Evolutionary conservation across 2,329 filamentous ascomycete species (phyloP).

Genomic region (Pseudopithomyces chartarum): DNA sequence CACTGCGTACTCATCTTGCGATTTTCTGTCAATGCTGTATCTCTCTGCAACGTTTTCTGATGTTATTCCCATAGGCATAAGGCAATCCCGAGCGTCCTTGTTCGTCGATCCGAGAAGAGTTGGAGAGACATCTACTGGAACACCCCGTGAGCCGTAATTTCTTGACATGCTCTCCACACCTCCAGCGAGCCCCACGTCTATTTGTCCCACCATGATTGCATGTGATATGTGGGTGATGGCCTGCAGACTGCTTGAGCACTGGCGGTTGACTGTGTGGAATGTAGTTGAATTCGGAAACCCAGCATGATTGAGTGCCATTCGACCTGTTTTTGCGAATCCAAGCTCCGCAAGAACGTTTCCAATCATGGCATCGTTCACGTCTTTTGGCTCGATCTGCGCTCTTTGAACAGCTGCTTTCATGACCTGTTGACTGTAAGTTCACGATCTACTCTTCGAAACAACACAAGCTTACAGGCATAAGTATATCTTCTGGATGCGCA

Average conservation of each 20-base stretch:
- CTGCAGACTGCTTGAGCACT: constrained; percentile 96
- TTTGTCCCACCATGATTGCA: constrained; percentile 77
- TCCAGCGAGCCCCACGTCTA: constrained; percentile 84
- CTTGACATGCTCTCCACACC: constrained; percentile 89
- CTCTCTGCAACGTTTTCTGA: constrained; percentile 92
- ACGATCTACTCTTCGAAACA: constrained; percentile 65
- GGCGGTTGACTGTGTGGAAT: constrained; percentile 84
- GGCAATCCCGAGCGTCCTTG: constrained; percentile 82
- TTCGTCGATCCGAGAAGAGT: constrained; percentile 72
- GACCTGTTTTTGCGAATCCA: constrained; percentile 87
- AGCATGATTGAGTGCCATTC: constrained; percentile 84
- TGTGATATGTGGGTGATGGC: constrained; percentile 93
- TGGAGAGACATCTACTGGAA: constrained; percentile 72
- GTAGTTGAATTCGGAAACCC: constrained; percentile 89
- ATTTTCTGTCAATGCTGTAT: constrained; percentile 78
- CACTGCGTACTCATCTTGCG: constrained; percentile 83
- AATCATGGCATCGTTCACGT: constrained; percentile 38
- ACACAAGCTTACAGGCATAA: constrained; percentile 59
- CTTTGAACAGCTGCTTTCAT: constrained; percentile 62
- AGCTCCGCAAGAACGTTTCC: constrained; percentile 82
- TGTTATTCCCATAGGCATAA: constrained; percentile 98
- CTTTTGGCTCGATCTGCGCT: constrained; percentile 28
- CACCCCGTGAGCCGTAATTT: constrained; percentile 80
- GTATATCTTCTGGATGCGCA: constrained; percentile 81
- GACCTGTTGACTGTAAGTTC: constrained; percentile 61